Conservation (phyloP, 2,329 filamentous ascomycete genomes). For the Didymella sp. region DNA sequence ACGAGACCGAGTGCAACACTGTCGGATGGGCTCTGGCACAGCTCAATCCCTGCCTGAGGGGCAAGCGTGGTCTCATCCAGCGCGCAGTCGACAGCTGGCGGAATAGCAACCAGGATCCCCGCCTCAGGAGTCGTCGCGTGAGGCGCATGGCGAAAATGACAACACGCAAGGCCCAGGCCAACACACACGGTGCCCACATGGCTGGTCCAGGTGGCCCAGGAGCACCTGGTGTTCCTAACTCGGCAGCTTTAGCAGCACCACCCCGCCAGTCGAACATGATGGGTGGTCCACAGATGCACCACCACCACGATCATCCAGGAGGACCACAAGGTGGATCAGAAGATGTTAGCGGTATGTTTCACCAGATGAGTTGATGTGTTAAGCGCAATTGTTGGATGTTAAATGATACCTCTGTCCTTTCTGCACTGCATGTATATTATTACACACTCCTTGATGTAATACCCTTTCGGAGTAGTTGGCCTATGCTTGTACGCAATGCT, state of each 20-base stretch:
- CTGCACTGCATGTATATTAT: conserved; percentile 53
- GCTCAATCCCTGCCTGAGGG: conserved; percentile 86
- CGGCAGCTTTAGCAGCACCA: conserved; percentile 66
- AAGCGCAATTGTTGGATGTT: conserved; percentile 48
- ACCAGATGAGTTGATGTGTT: conserved; percentile 79
- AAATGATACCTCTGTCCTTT: conserved; percentile 53
- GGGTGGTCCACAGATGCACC: conserved; percentile 68
- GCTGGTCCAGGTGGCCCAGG: conserved; percentile 67
- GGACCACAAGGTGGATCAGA: conserved; percentile 72
- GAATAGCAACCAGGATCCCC: conserved; percentile 96
- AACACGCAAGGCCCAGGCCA: conserved; percentile 74
- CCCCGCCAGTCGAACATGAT: conserved; percentile 72
- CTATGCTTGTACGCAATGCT: conserved; percentile 39
- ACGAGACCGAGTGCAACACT: conserved; percentile 98
- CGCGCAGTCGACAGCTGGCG: conserved; percentile 97
- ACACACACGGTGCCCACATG: conserved; percentile 69
- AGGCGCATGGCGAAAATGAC: conserved; percentile 96
- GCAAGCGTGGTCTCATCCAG: conserved; percentile 95
- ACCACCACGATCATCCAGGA: conserved; percentile 77
- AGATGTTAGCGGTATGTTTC: conserved; percentile 96
- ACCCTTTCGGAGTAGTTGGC: conserved; percentile 49
- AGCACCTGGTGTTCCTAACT: conserved; percentile 69
- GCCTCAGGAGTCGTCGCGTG: conserved; percentile 87
- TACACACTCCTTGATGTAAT: conserved; percentile 54
- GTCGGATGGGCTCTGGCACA: conserved; percentile 99